phyloP scores from a whole-genome alignment of 306 rosid species.

The Senna siamea region DNA sequence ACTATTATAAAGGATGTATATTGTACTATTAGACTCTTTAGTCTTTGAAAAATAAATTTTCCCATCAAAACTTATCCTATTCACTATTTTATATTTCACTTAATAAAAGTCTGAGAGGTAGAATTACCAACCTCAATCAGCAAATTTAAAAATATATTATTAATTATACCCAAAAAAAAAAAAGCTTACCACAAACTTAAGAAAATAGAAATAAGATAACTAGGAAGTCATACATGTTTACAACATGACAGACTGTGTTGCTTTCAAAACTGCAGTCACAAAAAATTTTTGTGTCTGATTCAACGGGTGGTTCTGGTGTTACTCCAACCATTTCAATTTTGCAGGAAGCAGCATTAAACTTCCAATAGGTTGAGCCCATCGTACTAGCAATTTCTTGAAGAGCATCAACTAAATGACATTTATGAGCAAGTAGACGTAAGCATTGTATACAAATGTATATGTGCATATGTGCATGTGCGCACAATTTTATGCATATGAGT shows the following conservation, averaged over 20 bases:
- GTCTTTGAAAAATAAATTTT: background rate
- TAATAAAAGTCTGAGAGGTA: too few relatives aligned
- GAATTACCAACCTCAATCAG: background rate
- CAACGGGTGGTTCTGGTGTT: slow-evolving; percentile 44
- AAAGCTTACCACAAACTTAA: background rate
- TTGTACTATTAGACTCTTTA: slow-evolving; percentile 9
- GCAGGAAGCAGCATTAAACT: slow-evolving; percentile 55
- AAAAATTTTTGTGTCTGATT: slow-evolving; percentile 36
- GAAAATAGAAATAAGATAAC: slow-evolving; percentile 25
- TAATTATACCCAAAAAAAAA: too few relatives aligned
- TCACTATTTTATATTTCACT: background rate
- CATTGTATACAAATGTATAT: background rate
- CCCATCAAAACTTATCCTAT: background rate
- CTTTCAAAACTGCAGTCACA: slow-evolving; percentile 59
- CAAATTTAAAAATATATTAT: background rate
- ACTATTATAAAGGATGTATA: slow-evolving; percentile 19
- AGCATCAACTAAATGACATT: slow-evolving; percentile 55
- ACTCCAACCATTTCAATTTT: slow-evolving; percentile 57
- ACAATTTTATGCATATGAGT: background rate
- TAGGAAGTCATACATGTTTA: slow-evolving; percentile 55
- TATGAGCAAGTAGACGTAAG: slow-evolving; percentile 20
- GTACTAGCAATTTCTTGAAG: slow-evolving; percentile 56
- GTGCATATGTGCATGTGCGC: too few relatives aligned
- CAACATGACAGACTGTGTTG: slow-evolving; percentile 58
- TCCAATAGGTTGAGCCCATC: slow-evolving; percentile 68